Evolutionary conservation across 2,329 filamentous ascomycete genomes (phyloP).

Genomic region (Trichoderma hamatum): DNA sequence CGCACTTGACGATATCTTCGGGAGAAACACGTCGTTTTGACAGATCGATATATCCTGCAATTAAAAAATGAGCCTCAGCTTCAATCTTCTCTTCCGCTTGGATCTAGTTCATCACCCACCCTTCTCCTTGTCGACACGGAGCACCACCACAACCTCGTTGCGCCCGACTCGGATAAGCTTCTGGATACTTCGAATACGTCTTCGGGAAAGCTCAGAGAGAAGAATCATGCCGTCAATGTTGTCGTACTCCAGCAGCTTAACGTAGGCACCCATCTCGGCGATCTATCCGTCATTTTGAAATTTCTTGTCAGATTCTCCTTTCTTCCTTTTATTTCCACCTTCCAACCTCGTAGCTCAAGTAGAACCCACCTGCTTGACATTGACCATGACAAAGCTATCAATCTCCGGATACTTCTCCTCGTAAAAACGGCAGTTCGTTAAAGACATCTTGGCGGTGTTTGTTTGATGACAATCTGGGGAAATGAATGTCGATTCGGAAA

Average conservation of each 20-base stretch:
- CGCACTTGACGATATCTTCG: conserved; percentile 97
- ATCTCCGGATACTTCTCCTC: conserved; percentile 95
- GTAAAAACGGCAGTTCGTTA: conserved; percentile 96
- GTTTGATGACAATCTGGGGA: conserved; percentile 3
- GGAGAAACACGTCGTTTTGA: conserved; percentile 97
- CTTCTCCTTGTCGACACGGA: conserved; percentile 99
- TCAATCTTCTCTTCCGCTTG: conserved; percentile 18
- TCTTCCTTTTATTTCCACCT: neutral
- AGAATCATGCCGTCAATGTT: conserved; percentile 99
- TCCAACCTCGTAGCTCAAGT: neutral
- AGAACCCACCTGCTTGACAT: conserved; percentile 84
- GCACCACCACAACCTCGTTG: conserved; percentile 97
- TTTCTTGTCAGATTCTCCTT: conserved; percentile 21
- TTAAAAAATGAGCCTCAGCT: conserved; percentile 29
- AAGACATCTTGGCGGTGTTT: conserved; percentile 74
- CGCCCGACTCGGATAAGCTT: conserved; percentile 97
- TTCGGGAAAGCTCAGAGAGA: conserved; percentile 92
- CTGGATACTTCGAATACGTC: conserved; percentile 98
- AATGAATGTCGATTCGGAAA: conserved; percentile 24
- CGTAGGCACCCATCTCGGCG: conserved; percentile 99
- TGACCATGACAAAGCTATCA: conserved; percentile 99
- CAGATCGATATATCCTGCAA: conserved; percentile 84
- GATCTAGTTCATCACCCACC: conserved; percentile 51
- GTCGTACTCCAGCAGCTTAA: conserved; percentile 99
- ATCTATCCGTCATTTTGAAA: conserved; percentile 60